phyloP scores from a whole-genome alignment of 225 moss, liverwort and hornwort species.

The Pseudisothecium myosuroides region DNA sequence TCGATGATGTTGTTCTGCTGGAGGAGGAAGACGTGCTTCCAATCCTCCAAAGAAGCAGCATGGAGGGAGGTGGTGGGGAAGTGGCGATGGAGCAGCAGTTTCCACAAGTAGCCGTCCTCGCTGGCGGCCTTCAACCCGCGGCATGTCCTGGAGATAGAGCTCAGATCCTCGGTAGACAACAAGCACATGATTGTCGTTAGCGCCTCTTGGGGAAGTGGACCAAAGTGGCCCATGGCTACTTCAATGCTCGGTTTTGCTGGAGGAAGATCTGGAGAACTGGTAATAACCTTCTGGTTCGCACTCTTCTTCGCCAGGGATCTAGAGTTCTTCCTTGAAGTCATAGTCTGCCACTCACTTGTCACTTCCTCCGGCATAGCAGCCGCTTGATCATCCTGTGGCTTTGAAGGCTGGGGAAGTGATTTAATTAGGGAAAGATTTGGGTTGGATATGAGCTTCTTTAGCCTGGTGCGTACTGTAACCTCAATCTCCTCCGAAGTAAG shows the following conservation, averaged over 20 bases:
- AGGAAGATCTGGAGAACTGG: background rate
- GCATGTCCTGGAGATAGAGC: background rate
- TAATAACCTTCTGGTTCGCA: background rate
- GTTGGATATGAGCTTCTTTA: background rate
- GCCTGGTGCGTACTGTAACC: background rate
- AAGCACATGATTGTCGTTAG: background rate
- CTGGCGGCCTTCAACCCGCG: background rate
- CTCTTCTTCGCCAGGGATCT: background rate
- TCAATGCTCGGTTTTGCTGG: background rate
- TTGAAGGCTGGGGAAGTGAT: background rate
- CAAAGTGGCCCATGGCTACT: background rate
- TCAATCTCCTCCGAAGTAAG: background rate
- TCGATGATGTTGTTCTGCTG: background rate
- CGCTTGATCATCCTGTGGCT: background rate
- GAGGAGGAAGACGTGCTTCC: background rate
- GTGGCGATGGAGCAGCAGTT: background rate
- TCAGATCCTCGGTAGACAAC: background rate
- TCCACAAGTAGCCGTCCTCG: constrained; percentile 2
- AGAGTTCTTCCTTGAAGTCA: background rate
- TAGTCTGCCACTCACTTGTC: background rate
- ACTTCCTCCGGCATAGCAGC: background rate
- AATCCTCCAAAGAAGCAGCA: background rate
- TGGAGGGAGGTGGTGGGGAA: background rate
- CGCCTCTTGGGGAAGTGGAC: background rate
- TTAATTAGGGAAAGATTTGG: background rate